Conservation (phyloP, 306 rosid genomes). For the Castanea sativa region DNA sequence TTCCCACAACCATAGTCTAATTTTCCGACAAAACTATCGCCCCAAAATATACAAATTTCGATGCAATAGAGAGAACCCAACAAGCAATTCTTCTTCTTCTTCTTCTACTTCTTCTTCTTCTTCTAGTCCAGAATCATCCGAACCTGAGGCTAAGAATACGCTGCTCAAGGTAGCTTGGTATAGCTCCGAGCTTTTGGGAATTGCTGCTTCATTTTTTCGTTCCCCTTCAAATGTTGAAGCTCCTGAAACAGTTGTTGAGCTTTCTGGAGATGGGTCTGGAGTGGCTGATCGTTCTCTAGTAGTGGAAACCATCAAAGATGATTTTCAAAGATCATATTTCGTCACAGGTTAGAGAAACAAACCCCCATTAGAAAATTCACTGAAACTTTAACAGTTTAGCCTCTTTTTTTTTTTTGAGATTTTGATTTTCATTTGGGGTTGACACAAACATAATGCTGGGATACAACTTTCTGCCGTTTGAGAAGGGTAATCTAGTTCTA, state of each 20-base stretch:
- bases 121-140: constrained; percentile 13
- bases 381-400: background rate
- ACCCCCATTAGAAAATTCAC: background rate
- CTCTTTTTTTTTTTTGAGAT: background rate
- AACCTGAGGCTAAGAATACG: constrained; percentile 54
- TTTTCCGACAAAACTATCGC: constrained; percentile 29
- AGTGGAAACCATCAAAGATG: constrained; percentile 50
- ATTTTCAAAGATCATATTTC: constrained; percentile 55
- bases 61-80: constrained; percentile 51
- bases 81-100: constrained; percentile 26
- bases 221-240: constrained; percentile 38
- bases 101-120: constrained; percentile 19
- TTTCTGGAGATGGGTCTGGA: constrained; percentile 39
- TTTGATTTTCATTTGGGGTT: background rate
- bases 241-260: constrained; percentile 43
- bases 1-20: constrained; percentile 8
- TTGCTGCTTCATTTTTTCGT: constrained; percentile 77
- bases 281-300: constrained; percentile 48
- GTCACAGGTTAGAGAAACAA: constrained; percentile 48
- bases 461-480: background rate
- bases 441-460: background rate
- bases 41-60: constrained; percentile 31
- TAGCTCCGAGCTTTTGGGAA: constrained; percentile 82
- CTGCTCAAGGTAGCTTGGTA: constrained; percentile 86
- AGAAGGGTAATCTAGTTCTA: background rate